Conservation (phyloP, 2,329 filamentous ascomycete genomes). For the Cercospora sp. region DNA sequence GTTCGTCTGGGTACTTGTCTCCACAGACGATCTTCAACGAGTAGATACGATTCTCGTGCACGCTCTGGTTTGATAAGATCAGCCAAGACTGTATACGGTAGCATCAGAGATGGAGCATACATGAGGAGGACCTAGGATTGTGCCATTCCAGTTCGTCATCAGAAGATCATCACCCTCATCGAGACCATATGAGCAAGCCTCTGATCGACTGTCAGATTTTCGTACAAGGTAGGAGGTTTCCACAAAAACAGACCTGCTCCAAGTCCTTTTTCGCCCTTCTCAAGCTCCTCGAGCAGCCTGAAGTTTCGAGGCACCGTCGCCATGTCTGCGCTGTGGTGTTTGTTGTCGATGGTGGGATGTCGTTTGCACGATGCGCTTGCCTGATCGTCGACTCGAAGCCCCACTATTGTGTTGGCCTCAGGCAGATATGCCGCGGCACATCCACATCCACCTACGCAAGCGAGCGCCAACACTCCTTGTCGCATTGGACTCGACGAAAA, state of each 20-base stretch:
- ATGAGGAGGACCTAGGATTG: slow-evolving; percentile 93
- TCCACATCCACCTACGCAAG: neutral
- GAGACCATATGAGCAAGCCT: slow-evolving; percentile 95
- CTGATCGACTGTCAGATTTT: slow-evolving; percentile 49
- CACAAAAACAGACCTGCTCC: slow-evolving; percentile 67
- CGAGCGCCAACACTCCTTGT: neutral
- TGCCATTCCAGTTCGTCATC: slow-evolving; percentile 99
- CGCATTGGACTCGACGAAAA: neutral
- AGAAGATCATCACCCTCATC: slow-evolving; percentile 91
- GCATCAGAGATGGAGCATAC: slow-evolving; percentile 57
- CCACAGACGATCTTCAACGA: slow-evolving; percentile 96
- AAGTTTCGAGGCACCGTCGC: slow-evolving; percentile 94
- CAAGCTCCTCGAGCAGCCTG: slow-evolving; percentile 91
- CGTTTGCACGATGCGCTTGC: neutral
- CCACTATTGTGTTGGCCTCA: neutral
- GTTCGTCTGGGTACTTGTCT: slow-evolving; percentile 80
- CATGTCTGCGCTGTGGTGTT: slow-evolving; percentile 49
- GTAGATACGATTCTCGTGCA: slow-evolving; percentile 98
- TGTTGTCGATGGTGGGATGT: slow-evolving; percentile 43
- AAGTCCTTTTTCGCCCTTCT: slow-evolving; percentile 97
- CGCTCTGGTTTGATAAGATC: slow-evolving; percentile 62
- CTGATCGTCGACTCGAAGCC: neutral
- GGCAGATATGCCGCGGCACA: neutral
- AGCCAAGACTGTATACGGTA: slow-evolving; percentile 5
- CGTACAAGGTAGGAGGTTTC: neutral